Conservation (phyloP, 2,329 filamentous ascomycete genomes). For the Ophiostoma tasmaniense region DNA sequence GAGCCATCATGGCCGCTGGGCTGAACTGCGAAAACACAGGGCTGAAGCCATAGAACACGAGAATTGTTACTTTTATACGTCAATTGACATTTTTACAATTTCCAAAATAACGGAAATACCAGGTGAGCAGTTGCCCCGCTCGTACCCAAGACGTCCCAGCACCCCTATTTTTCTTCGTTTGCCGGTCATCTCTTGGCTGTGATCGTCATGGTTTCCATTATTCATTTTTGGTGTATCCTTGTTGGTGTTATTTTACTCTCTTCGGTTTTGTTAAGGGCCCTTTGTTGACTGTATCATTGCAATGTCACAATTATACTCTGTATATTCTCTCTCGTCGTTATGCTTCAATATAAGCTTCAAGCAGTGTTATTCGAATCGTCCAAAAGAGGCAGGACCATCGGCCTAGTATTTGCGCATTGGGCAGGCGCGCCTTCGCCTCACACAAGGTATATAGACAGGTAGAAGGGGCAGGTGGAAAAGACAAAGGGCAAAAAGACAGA, state of each 20-base stretch:
- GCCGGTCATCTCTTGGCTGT: not conserved
- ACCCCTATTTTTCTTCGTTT: constrained; percentile 10
- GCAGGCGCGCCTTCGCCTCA: not conserved
- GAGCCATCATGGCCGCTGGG: not conserved
- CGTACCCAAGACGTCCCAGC: not conserved
- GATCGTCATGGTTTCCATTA: not conserved
- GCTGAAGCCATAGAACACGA: not conserved
- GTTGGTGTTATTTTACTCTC: not conserved
- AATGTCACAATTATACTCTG: not conserved
- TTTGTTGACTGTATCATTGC: not conserved
- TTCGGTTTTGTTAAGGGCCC: not conserved
- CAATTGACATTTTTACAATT: not conserved
- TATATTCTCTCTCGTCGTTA: too few relatives aligned
- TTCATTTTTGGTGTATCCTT: not conserved
- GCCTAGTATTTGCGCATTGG: not conserved
- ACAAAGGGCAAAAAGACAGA: not conserved
- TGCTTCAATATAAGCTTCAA: not conserved
- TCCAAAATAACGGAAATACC: not conserved
- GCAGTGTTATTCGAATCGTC: not conserved
- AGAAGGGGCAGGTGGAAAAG: not conserved
- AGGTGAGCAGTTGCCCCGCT: not conserved
- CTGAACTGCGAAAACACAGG: constrained; percentile 1
- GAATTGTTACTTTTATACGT: not conserved
- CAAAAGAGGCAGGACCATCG: not conserved
- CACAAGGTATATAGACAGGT: not conserved